Conservation (phyloP, 768 basidiomycete genomes). For the Chalciporus sphaerocephalus region DNA sequence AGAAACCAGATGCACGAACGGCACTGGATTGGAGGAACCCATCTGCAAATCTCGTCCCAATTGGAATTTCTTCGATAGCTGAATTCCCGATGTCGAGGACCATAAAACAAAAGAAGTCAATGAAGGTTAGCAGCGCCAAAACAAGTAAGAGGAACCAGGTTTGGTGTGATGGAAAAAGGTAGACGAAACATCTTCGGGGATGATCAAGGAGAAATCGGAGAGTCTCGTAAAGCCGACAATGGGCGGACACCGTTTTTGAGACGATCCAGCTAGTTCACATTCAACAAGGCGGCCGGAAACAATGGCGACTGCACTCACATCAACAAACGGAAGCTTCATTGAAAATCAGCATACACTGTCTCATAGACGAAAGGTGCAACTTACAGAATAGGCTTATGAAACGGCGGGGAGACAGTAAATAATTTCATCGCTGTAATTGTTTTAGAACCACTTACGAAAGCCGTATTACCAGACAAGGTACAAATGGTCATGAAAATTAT, state of each 20-base stretch:
- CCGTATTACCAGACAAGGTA: constrained; percentile 90
- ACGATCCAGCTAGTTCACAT: constrained; percentile 59
- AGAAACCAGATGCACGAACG: constrained; percentile 87
- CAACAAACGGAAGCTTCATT: constrained; percentile 68
- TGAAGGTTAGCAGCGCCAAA: constrained; percentile 58
- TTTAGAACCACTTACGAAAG: constrained; percentile 63
- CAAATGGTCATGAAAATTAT: constrained; percentile 65
- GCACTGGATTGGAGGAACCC: constrained; percentile 77
- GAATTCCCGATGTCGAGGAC: constrained; percentile 82
- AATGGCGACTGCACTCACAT: constrained; percentile 55
- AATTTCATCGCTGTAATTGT: background rate
- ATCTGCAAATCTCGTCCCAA: constrained; percentile 63
- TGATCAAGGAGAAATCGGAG: constrained; percentile 92
- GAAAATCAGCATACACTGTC: background rate
- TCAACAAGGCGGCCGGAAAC: constrained; percentile 3
- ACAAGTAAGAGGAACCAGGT: constrained; percentile 85
- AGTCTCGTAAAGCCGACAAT: constrained; percentile 68
- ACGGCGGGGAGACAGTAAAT: too few relatives aligned
- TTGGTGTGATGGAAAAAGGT: constrained; percentile 89
- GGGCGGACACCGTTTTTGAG: constrained; percentile 53
- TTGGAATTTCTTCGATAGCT: constrained; percentile 61
- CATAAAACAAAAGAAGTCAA: constrained; percentile 89
- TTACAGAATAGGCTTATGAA: constrained; percentile 75
- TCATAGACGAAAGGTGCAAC: constrained; percentile 28
- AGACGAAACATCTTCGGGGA: constrained; percentile 86